A percentile compares a stretch with the other conserved stretches of the same genome.
phyloP scores from a whole-genome alignment of 208 protist genomes.

The Angomonas deanei region DNA sequence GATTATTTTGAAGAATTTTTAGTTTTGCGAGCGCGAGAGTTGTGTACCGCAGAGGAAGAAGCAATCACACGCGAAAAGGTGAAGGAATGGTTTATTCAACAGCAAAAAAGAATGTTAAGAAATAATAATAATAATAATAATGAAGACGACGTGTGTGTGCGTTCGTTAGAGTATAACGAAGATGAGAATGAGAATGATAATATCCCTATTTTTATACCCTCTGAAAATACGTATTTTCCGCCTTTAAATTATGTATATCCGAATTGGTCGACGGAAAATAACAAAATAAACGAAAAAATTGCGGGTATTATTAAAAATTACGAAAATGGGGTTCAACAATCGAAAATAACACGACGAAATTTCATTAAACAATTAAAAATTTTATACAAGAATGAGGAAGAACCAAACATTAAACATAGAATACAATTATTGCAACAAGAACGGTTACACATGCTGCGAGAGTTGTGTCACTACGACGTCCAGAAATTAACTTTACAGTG shows the following conservation, averaged over 20 bases:
- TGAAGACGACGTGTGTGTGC: not conserved
- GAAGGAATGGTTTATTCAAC: not conserved
- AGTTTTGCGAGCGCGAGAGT: constrained; percentile 42
- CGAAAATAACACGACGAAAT: not conserved
- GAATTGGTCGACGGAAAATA: not conserved
- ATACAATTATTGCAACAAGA: not conserved
- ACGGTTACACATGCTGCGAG: not conserved
- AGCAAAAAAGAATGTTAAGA: not conserved
- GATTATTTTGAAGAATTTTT: constrained; percentile 37
- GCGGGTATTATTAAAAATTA: not conserved
- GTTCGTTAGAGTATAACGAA: not conserved
- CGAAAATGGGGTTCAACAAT: not conserved
- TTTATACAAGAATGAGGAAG: not conserved
- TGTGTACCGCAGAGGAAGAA: constrained; percentile 35
- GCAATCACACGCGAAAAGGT: constrained; percentile 21
- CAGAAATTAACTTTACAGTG: not conserved
- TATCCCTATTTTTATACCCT: not conserved
- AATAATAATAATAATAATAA: not conserved
- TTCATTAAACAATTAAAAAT: not conserved
- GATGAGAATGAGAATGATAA: constrained; percentile 1
- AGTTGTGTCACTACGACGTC: not conserved
- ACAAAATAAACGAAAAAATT: not conserved
- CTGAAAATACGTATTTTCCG: not conserved
- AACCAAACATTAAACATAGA: not conserved
- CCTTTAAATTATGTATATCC: not conserved